Conservation (phyloP, 2,329 filamentous ascomycete species). For the Plenodomus lindquistii region DNA sequence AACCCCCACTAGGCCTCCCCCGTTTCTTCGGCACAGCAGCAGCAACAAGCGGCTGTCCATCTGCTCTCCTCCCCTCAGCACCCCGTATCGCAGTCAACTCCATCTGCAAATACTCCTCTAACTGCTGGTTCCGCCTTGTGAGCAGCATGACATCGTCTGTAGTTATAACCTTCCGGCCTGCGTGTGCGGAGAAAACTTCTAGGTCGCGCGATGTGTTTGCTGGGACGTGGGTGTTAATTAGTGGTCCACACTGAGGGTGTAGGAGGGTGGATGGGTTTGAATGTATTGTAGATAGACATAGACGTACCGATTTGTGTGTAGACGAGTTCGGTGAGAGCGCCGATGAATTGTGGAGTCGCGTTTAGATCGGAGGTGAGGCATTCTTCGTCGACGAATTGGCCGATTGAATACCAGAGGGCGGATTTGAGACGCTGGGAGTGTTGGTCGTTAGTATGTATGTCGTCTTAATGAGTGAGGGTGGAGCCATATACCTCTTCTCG, state of each 20-base stretch:
- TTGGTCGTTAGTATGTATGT: slow-evolving; percentile 1
- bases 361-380: slow-evolving; percentile 74
- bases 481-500: slow-evolving; percentile 35
- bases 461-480: neutral
- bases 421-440: slow-evolving; percentile 52
- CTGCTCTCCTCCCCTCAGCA: slow-evolving; percentile 28
- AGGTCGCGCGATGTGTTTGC: slow-evolving; percentile 58
- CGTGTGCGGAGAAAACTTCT: slow-evolving; percentile 68
- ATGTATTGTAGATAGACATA: slow-evolving; percentile 1
- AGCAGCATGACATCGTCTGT: slow-evolving; percentile 88
- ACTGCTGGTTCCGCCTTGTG: slow-evolving; percentile 80
- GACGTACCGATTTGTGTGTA: slow-evolving; percentile 80
- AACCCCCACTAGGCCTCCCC: slow-evolving; percentile 17
- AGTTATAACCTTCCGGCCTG: slow-evolving; percentile 76
- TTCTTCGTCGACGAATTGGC: slow-evolving; percentile 79
- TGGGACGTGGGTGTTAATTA: slow-evolving; percentile 7
- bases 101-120: slow-evolving; percentile 74
- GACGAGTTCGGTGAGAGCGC: slow-evolving; percentile 73
- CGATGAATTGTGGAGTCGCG: slow-evolving; percentile 90
- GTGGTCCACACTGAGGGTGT: neutral
- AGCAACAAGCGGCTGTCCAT: slow-evolving; percentile 9
- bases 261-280: neutral
- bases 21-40: slow-evolving; percentile 20
- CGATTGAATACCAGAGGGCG: slow-evolving; percentile 48
- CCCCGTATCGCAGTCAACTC: slow-evolving; percentile 60